A percentile compares a stretch with the other conserved stretches of the same genome.
Conservation (phyloP, 192 early-diverging fungal genomes). For the Ambispora gerdemannii region DNA sequence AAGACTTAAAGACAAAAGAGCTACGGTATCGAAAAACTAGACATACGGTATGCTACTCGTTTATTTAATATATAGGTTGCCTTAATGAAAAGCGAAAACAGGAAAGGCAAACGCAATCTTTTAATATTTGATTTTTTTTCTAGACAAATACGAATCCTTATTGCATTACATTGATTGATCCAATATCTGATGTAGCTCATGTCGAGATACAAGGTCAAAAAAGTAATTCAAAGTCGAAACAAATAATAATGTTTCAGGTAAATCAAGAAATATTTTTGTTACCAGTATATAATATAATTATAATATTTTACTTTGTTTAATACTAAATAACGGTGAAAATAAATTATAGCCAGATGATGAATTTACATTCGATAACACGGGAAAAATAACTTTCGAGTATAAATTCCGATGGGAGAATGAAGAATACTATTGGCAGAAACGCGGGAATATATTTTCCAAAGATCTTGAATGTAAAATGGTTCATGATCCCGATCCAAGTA, state of each 20-base stretch:
- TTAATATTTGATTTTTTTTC: too few species aligned
- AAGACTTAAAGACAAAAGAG: constrained; percentile 3
- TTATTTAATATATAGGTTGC: neutral
- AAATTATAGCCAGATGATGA: constrained; percentile 13
- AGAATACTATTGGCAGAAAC: constrained; percentile 15
- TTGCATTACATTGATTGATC: neutral
- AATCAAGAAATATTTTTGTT: neutral
- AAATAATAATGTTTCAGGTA: constrained; percentile 21
- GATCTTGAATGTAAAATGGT: constrained; percentile 32
- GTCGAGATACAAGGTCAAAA: constrained; percentile 19
- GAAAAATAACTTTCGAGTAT: constrained; percentile 13
- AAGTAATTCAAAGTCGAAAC: constrained; percentile 2
- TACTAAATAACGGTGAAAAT: neutral
- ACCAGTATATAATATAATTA: too few species aligned
- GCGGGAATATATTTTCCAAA: neutral
- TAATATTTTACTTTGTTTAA: neutral
- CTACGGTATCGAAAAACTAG: constrained; percentile 3
- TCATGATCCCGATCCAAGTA: constrained; percentile 10
- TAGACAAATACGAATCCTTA: neutral
- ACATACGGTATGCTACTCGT: neutral
- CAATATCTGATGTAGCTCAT: constrained; percentile 9
- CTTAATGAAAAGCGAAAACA: neutral
- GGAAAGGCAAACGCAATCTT: too few species aligned
- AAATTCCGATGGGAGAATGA: constrained; percentile 21
- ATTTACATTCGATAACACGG: constrained; percentile 14